A percentile compares a stretch with the other conserved stretches of the same genome.
These are phyloP conservation scores for Dioscorea dumetorum DNA, from an alignment of 106 monocot species.

Conservation along the genomic window DNA sequence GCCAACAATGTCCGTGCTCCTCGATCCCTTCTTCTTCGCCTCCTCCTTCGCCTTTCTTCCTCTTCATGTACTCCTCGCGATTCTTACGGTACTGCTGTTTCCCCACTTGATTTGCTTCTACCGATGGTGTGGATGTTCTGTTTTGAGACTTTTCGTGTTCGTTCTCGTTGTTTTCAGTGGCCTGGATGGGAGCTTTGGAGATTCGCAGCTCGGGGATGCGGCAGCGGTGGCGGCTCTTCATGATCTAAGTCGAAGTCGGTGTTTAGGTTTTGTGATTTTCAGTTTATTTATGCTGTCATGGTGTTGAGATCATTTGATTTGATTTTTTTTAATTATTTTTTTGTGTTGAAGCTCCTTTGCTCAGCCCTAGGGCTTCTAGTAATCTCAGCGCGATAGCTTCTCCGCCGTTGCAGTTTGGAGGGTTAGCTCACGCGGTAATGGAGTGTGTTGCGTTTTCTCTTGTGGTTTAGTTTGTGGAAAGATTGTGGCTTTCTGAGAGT, in stretches of 20 bases:
- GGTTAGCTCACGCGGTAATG: slow-evolving; percentile 35
- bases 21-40: neutral
- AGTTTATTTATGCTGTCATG: neutral
- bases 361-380: slow-evolving; percentile 64
- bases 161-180: slow-evolving; percentile 21
- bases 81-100: slow-evolving; percentile 27
- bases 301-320: neutral
- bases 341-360: slow-evolving; percentile 40
- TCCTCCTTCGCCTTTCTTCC: neutral
- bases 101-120: neutral
- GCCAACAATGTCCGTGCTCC: neutral
- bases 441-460: neutral
- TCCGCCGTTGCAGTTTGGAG: slow-evolving; percentile 33
- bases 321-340: slow-evolving; percentile 6
- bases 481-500: neutral
- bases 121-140: neutral
- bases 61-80: slow-evolving; percentile 49
- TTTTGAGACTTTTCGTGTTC: neutral
- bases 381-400: slow-evolving; percentile 47
- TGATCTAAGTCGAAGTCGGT: slow-evolving; percentile 40
- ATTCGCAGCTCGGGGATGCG: slow-evolving; percentile 45
- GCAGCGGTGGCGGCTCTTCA: slow-evolving; percentile 41
- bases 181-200: slow-evolving; percentile 6
- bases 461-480: slow-evolving; percentile 1
- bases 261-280: neutral